Percentiles rank a stretch among this genome's conserved stretches.
Conservation (phyloP, 257 asterid species). For the Ehretia macrophylla region DNA sequence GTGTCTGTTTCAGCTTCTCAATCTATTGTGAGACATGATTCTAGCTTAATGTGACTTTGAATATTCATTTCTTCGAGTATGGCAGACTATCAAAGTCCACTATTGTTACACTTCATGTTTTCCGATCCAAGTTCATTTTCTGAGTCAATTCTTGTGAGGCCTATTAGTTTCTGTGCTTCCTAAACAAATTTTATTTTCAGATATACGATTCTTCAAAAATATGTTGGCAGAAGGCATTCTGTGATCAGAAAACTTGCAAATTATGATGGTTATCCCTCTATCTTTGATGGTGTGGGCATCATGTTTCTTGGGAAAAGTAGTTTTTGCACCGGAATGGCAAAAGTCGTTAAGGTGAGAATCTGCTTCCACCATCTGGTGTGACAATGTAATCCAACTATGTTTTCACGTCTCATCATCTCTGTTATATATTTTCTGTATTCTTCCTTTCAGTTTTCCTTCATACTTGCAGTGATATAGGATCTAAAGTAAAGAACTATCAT, state of each 20-base stretch:
- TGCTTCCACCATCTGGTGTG: conserved; percentile 5
- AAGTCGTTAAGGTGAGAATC: conserved; percentile 54
- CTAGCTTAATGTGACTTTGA: too few species aligned
- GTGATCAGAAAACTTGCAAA: conserved; percentile 31
- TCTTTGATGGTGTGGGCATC: conserved; percentile 58
- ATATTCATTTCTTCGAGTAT: neutral
- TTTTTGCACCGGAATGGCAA: conserved; percentile 45
- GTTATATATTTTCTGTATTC: conserved; percentile 12
- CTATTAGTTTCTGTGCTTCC: conserved; percentile 2
- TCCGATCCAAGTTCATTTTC: neutral
- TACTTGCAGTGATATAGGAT: neutral
- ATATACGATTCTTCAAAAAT: conserved; percentile 51
- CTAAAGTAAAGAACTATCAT: neutral
- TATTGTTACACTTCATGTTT: neutral
- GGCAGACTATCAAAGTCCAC: neutral
- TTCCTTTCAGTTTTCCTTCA: conserved; percentile 13
- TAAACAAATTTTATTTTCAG: conserved; percentile 33
- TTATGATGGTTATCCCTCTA: conserved; percentile 28
- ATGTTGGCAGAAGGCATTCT: conserved; percentile 25
- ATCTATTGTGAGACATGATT: too few species aligned
- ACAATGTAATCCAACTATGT: neutral
- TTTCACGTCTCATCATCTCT: conserved; percentile 8
- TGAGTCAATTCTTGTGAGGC: neutral
- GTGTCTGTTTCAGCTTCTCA: too few species aligned
- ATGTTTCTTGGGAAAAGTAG: conserved; percentile 69